Evolutionary conservation across 1,139 yeast genomes (phyloP).

Genomic region (Geotrichum candidum): DNA sequence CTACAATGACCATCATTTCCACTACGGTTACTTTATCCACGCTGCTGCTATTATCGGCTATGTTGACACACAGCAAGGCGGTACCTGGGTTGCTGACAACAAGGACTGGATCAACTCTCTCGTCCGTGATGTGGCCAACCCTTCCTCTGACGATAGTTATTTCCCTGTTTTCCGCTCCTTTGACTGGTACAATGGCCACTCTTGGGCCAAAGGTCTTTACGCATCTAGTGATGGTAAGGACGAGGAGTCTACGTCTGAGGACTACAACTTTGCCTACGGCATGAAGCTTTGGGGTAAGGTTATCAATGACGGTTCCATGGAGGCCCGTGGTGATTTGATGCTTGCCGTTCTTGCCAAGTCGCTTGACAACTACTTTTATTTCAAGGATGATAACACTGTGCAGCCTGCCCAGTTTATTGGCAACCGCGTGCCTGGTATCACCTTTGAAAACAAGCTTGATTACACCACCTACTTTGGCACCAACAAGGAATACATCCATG

Average conservation of each 20-base stretch:
- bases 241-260: constrained; percentile 72
- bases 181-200: constrained; percentile 74
- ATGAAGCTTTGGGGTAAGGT: constrained; percentile 70
- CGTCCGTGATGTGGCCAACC: constrained; percentile 69
- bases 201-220: constrained; percentile 76
- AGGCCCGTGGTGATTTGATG: constrained; percentile 63
- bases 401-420: constrained; percentile 47
- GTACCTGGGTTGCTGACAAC: constrained; percentile 60
- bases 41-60: constrained; percentile 68
- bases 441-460: constrained; percentile 76
- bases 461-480: constrained; percentile 83
- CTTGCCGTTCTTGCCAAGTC: constrained; percentile 54
- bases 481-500: constrained; percentile 72
- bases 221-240: constrained; percentile 65
- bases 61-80: constrained; percentile 52
- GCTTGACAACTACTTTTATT: constrained; percentile 56
- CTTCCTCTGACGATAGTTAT: constrained; percentile 43
- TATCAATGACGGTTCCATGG: constrained; percentile 58
- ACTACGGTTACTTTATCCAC: constrained; percentile 65
- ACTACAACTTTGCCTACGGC: constrained; percentile 61
- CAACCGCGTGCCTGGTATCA: constrained; percentile 65
- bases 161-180: constrained; percentile 70
- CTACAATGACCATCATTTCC: constrained; percentile 74
- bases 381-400: constrained; percentile 47
- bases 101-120: constrained; percentile 54